A percentile compares a stretch with the other conserved stretches of the same genome.
Conservation (phyloP, 768 basidiomycete genomes). For the Boletus rubescentipes region DNA sequence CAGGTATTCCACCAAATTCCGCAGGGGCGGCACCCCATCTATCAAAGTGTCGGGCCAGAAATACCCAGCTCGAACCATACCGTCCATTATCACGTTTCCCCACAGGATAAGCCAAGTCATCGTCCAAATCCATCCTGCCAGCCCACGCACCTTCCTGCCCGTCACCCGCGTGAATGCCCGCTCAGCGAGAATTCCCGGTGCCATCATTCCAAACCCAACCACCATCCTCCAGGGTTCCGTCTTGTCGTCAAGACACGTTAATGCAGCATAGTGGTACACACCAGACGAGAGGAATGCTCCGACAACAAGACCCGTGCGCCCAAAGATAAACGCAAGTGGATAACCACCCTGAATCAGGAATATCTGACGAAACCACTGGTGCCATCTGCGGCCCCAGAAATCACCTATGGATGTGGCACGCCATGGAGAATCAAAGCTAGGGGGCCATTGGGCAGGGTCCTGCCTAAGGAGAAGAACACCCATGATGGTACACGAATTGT, state of each 20-base stretch:
- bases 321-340: conserved; percentile 1
- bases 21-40: neutral
- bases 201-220: conserved; percentile 2
- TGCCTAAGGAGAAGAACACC: neutral
- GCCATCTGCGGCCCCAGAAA: conserved; percentile 5
- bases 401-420: neutral
- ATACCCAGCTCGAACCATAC: neutral
- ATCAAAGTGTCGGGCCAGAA: neutral
- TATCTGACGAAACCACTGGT: conserved; percentile 3
- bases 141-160: neutral
- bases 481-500: neutral
- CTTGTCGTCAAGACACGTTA: neutral
- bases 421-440: neutral
- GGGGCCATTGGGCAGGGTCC: conserved; percentile 1
- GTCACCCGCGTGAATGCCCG: neutral
- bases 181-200: neutral
- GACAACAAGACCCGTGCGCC: neutral
- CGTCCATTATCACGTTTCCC: neutral
- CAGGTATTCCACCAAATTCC: neutral
- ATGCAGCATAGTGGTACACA: neutral
- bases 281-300: neutral
- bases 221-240: neutral
- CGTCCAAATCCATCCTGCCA: neutral
- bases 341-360: conserved; percentile 1
- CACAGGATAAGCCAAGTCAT: neutral